A percentile compares a stretch with the other conserved stretches of the same genome.
Evolutionary conservation across 352 stramenopile species (phyloP).

Genomic region (Phytophthora colocasiae): DNA sequence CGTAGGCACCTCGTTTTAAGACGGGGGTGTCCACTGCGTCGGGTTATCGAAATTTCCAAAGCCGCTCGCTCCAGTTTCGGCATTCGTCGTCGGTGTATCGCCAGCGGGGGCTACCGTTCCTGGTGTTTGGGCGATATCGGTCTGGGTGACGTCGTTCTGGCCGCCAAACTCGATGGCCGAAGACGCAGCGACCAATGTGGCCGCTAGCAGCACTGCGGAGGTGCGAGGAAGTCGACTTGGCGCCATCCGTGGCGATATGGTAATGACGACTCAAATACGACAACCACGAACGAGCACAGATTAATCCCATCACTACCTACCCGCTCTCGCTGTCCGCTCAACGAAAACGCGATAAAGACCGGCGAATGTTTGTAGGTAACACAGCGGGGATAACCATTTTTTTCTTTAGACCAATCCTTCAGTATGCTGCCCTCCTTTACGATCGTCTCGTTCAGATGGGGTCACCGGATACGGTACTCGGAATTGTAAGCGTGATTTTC

Average conservation of each 20-base stretch:
- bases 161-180: conserved; percentile 25
- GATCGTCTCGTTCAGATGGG: neutral
- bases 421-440: neutral
- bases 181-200: conserved; percentile 3
- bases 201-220: conserved; percentile 16
- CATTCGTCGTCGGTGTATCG: conserved; percentile 6
- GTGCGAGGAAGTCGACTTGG: conserved; percentile 14
- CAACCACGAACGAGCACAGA: neutral
- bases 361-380: neutral
- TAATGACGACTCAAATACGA: conserved; percentile 5
- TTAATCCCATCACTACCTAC: conserved; percentile 6
- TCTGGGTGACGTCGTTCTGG: conserved; percentile 23
- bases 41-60: conserved; percentile 8
- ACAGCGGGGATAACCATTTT: neutral
- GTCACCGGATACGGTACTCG: neutral
- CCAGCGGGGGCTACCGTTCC: conserved; percentile 12
- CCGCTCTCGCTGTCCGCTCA: conserved; percentile 3
- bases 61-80: conserved; percentile 4
- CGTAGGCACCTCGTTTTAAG: conserved; percentile 20
- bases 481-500: neutral
- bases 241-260: conserved; percentile 16
- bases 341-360: conserved; percentile 1
- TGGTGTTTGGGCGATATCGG: conserved; percentile 13
- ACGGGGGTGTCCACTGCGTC: conserved; percentile 11
- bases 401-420: neutral